Evolutionary conservation across 2,329 filamentous ascomycete genomes (phyloP).

Genomic region (Truncatella angustata): DNA sequence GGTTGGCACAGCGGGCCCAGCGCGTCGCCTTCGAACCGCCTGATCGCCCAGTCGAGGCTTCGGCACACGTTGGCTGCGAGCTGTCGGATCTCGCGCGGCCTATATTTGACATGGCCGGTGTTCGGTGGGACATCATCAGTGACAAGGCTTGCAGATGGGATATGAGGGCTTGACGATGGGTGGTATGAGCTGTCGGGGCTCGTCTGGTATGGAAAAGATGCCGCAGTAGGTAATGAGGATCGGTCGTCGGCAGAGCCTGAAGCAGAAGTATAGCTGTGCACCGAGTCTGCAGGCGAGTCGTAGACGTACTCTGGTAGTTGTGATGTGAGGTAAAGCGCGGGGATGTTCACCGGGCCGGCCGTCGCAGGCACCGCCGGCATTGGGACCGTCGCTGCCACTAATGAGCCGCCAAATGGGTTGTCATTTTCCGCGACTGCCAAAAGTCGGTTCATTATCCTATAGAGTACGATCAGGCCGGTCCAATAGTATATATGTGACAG

Average conservation of each 20-base stretch:
- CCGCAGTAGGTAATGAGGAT: neutral
- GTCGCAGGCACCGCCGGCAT: neutral
- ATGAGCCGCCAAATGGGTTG: conserved; percentile 30
- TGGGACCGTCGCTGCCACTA: neutral
- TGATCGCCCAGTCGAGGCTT: conserved; percentile 46
- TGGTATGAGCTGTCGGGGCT: neutral
- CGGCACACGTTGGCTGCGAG: conserved; percentile 50
- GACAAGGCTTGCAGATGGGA: neutral
- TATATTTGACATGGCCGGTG: conserved; percentile 41
- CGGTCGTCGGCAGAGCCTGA: neutral
- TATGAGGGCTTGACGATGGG: conserved; percentile 21
- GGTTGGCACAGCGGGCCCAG: conserved; percentile 15
- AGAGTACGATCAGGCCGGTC: conserved; percentile 48
- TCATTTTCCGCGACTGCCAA: conserved; percentile 43
- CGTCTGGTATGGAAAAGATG: neutral
- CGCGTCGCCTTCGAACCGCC: conserved; percentile 16
- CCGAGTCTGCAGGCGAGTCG: neutral
- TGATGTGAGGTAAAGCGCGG: neutral
- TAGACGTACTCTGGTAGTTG: neutral
- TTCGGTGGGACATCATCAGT: conserved; percentile 31
- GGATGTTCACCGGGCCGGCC: neutral
- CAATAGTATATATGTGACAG: conserved; percentile 53
- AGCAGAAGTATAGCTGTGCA: neutral
- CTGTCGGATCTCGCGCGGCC: conserved; percentile 37
- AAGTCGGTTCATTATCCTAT: conserved; percentile 45